Evolutionary conservation across 78 protist species (phyloP), one percentile per base, ranked within the genome.

Genomic region (Salpingoeca rosetta): DNA sequence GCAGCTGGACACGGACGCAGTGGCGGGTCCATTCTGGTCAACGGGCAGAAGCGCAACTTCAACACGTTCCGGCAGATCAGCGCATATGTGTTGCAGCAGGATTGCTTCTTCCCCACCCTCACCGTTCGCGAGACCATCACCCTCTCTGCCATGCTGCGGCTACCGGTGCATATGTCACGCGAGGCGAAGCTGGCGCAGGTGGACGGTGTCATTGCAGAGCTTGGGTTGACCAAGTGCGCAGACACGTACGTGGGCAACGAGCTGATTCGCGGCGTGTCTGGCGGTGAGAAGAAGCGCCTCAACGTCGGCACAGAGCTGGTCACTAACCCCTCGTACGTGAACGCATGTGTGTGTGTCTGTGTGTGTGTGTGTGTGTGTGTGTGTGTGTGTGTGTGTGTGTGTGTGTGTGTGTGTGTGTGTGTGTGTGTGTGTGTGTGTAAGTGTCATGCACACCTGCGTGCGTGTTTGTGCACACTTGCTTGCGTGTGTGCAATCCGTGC

Each of bases 231-330:
- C 3, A 26, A 72, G 12, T 26, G 36, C 51, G 82, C 3, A 10
- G 37, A 79, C 56, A 17, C 84, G 1, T 22, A 3, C 36, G 40
- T 88, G 24, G 91, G 91, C 22, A 45, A 17, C 45, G 28, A n/a
- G 40, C 12, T 73, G 42, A 27, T 41, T 27, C 79, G 90, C 31
- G 95, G 95, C 35, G 74, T 93, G 51, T 90, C 93, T 3, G 94
- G 94, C 43, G 96, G 94, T 1, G 93, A 93, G 81, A 80, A 75
- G 84, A 88, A 88, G 83, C 91, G 94, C 31, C 73, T 85, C 36
- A 37, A 72, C 35, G 79, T 91, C 28, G 94, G 81, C 0, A 27
- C 43, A 35, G 92, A 87, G 82, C 85, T 93, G 65, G 80, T 93
- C 42, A 44, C 85, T 36, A 78, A 87, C 51, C 93, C 93, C 27